Evolutionary conservation across 805 yeast species (phyloP).

Genomic region (Candida morakotiae): DNA sequence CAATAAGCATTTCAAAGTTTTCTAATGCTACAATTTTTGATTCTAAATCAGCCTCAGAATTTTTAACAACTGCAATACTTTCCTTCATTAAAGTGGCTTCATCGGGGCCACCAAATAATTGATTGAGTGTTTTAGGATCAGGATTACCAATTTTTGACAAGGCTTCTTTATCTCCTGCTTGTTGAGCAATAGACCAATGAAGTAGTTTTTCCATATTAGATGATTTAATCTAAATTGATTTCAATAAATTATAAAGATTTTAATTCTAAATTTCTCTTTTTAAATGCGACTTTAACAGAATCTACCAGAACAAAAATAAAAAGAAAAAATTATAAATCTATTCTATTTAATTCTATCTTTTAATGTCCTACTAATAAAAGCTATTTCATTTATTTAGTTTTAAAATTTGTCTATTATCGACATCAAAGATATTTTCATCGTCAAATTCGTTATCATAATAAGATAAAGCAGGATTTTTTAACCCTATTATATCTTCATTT

Average conservation of each 20-base stretch:
- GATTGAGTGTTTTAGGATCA: constrained; percentile 74
- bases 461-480: constrained; percentile 39
- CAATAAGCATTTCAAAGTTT: constrained; percentile 89
- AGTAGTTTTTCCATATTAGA: constrained; percentile 81
- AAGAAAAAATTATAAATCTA: too few species aligned
- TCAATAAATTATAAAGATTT: too few species aligned
- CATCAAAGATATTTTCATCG: constrained; percentile 12
- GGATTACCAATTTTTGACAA: constrained; percentile 60
- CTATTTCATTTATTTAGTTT: background rate
- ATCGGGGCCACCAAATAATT: constrained; percentile 77
- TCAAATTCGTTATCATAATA: constrained; percentile 29
- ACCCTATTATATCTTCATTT: constrained; percentile 36
- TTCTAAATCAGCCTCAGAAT: constrained; percentile 58
- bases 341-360: too few species aligned
- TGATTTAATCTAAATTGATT: too few species aligned
- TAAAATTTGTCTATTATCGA: background rate
- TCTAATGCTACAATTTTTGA: constrained; percentile 75
- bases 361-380: too few species aligned
- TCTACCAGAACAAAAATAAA: too few species aligned
- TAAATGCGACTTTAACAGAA: too few species aligned
- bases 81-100: constrained; percentile 87
- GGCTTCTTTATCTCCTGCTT: constrained; percentile 69
- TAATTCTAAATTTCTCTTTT: too few species aligned
- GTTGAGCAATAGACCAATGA: constrained; percentile 86
- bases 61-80: constrained; percentile 55